These are phyloP conservation scores for Starmerella stigmatis DNA, from an alignment of 805 yeast genomes.

Conservation along the genomic window DNA sequence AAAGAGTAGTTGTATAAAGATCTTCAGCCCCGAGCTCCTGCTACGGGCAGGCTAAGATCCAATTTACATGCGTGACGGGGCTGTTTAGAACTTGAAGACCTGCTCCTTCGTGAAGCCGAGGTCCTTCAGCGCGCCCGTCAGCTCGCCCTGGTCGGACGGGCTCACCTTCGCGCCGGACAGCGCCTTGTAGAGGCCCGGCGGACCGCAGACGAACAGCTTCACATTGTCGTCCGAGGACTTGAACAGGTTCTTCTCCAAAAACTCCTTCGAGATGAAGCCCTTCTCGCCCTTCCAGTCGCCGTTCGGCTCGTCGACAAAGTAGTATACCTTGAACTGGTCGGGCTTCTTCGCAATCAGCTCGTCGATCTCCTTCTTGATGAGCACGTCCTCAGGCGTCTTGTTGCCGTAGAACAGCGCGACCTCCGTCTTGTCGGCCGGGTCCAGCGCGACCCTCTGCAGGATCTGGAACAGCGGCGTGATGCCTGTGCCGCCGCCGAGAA, in stretches of 20 bases:
- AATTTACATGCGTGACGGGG: no score
- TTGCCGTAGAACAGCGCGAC: constrained; percentile 74
- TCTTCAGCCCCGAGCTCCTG: no score
- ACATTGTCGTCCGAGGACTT: constrained; percentile 53
- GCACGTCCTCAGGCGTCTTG: constrained; percentile 64
- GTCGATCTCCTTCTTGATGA: constrained; percentile 71
- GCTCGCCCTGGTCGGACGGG: constrained; percentile 90
- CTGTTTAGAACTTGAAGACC: constrained; percentile 79
- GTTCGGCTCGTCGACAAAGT: constrained; percentile 58
- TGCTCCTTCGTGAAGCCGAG: constrained; percentile 78
- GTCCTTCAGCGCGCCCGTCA: constrained; percentile 76
- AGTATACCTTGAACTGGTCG: constrained; percentile 64
- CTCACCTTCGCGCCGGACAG: constrained; percentile 76
- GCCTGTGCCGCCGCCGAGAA: constrained; percentile 95
- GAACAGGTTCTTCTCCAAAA: constrained; percentile 50
- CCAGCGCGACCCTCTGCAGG: constrained; percentile 58
- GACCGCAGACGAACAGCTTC: constrained; percentile 88
- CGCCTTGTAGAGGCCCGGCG: constrained; percentile 82
- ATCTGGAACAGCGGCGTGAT: constrained; percentile 92
- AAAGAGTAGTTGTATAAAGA: no score
- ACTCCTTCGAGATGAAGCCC: constrained; percentile 75
- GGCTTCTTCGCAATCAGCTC: constrained; percentile 53
- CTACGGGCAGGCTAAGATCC: no score
- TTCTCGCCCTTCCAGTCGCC: constrained; percentile 23
- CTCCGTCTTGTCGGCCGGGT: constrained; percentile 84